phyloP scores from a whole-genome alignment of 2,329 filamentous ascomycete genomes.

The Xylaria polymorpha region DNA sequence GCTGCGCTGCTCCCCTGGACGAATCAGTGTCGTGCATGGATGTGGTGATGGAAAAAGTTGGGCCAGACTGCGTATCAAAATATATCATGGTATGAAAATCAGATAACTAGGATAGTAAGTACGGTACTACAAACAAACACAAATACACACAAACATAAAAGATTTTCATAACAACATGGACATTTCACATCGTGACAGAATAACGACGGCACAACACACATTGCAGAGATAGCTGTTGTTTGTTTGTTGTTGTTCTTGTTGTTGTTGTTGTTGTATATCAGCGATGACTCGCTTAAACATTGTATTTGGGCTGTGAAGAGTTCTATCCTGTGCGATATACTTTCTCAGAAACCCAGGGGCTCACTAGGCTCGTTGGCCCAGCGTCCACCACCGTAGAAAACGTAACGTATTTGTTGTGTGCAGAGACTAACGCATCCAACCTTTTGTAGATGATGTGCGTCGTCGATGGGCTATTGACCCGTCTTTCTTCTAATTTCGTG shows the following conservation, averaged over 20 bases:
- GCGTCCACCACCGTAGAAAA: slow-evolving; percentile 46
- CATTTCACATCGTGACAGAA: not conserved
- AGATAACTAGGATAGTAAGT: not conserved
- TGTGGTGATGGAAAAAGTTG: not conserved
- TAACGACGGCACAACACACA: not conserved
- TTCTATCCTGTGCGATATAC: slow-evolving; percentile 42
- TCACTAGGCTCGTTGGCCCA: slow-evolving; percentile 40
- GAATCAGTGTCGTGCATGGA: slow-evolving; percentile 9
- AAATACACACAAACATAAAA: not conserved
- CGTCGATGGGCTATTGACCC: slow-evolving; percentile 46
- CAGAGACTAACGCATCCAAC: slow-evolving; percentile 38
- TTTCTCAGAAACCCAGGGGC: slow-evolving; percentile 43
- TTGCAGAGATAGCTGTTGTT: not conserved
- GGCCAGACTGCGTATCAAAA: slow-evolving; percentile 12
- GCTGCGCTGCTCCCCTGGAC: slow-evolving; percentile 3
- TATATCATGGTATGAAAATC: not conserved
- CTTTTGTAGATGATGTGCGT: slow-evolving; percentile 34
- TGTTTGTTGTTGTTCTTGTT: too few relatives aligned
- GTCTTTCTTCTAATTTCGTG: slow-evolving; percentile 47
- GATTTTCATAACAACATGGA: too few relatives aligned
- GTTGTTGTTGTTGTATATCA: slow-evolving; percentile 7
- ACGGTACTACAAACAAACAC: not conserved
- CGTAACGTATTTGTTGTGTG: slow-evolving; percentile 43
- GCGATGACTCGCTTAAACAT: slow-evolving; percentile 42
- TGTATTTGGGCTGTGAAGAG: slow-evolving; percentile 47